Base-by-base conservation (phyloP, 1,284 basidiomycete species). In the Salmacisia buchloeana region DNA sequence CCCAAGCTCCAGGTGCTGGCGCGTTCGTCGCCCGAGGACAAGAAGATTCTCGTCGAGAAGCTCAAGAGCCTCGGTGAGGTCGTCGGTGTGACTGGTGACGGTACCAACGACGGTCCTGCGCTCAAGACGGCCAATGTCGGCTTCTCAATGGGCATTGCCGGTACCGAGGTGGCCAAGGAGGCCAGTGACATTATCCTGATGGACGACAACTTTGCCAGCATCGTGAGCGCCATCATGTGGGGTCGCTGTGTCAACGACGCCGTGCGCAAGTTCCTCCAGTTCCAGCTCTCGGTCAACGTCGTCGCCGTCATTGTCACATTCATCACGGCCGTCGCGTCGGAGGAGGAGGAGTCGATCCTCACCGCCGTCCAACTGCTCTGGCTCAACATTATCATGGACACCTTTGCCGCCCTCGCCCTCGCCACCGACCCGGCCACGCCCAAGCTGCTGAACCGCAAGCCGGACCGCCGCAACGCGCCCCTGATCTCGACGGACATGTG, bases 111-210 rank as follows among this genome's bases (percentile, higher is more conserved):
- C 77, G 94, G 92, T 0, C 94, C 94, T 39, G 94, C 94, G 10
- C 86, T 97, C 73, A 97, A 96, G 84, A 90, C 91, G 2, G 77
- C 77, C 63, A 77, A 78, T 59, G 72, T 78, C 46, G 77, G 77
- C 46, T 79, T 72, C 61, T 74, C 78, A 63, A 99, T 99, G 96
- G 96, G 96, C 79, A 92, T 99, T 71, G 88, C 94, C 43, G 96
- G 96, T 39, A 98, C 96, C 1, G 96, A 99, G 80, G 93, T 98
- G 25, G 96, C 96, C 60, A 97, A 98, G 82, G 94, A 97, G 81
- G 96, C 96, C 1, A 97, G 93, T 9, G 96, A 98, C 78, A 97
- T 99, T 76, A 94, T 98, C 73, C 86, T 98, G 57, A 96, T 97
- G 92, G 82, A 82, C 66, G 94, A 97, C 82, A 96, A 97, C 80